Conservation (phyloP, 2,329 filamentous ascomycete genomes). For the Trichoderma sp. region DNA sequence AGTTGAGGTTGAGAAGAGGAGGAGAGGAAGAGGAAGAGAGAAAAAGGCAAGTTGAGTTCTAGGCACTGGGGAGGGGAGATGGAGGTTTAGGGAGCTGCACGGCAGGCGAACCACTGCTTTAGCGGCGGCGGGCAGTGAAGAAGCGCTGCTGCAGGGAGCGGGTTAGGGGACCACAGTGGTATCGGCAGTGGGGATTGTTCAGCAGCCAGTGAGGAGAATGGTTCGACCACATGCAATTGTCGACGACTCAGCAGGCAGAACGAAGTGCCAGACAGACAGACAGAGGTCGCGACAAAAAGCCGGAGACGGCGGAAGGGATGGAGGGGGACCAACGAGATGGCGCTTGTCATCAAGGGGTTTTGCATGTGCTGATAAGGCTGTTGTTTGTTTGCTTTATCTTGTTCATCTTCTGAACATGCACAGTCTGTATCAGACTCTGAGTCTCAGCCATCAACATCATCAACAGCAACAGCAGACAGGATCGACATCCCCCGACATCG, state of each 20-base stretch:
- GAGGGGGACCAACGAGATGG: neutral
- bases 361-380: neutral
- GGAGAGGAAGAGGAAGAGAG: neutral
- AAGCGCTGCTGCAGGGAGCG: constrained; percentile 6
- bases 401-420: neutral
- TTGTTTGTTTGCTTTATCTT: neutral
- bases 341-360: neutral
- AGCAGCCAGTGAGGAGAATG: neutral
- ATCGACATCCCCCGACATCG: neutral
- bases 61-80: neutral
- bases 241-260: neutral
- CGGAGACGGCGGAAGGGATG: neutral
- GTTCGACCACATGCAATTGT: constrained; percentile 11
- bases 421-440: neutral
- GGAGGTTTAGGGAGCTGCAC: neutral
- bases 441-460: neutral
- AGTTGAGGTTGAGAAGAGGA: constrained; percentile 4
- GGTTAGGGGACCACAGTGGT: constrained; percentile 8
- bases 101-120: neutral
- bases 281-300: neutral
- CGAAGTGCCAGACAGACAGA: too few species aligned
- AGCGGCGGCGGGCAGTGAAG: neutral
- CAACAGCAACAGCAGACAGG: neutral
- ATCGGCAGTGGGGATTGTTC: neutral
- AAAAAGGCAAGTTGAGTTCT: neutral